These are phyloP conservation scores for Fusarium sp. DNA, from an alignment of 2,329 filamentous ascomycete species.

Conservation along the genomic window DNA sequence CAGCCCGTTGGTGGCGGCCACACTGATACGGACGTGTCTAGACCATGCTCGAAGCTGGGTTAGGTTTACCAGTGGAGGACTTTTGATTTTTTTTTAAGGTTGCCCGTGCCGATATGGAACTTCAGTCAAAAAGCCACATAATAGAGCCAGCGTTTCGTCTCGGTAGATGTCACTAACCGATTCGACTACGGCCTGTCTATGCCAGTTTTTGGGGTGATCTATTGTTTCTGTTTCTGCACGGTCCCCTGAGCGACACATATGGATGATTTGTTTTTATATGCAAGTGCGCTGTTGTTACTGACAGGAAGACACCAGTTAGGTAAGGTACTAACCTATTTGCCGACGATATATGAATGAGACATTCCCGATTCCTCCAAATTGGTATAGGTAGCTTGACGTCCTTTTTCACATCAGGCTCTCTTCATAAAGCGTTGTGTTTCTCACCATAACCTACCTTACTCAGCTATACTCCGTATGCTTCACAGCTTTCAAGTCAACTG, in stretches of 20 bases:
- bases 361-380: background rate
- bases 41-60: slow-evolving; percentile 12
- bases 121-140: background rate
- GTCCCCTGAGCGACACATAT: background rate
- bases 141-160: slow-evolving; percentile 11
- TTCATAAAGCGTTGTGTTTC: background rate
- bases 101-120: background rate
- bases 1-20: background rate
- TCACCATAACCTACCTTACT: background rate
- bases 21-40: background rate
- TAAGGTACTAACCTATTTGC: background rate
- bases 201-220: background rate
- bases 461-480: background rate
- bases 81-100: slow-evolving; percentile 1
- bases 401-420: background rate
- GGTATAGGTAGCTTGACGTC: background rate
- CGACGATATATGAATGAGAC: background rate
- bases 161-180: slow-evolving; percentile 4
- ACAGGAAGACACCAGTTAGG: background rate
- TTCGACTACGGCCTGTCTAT: background rate
- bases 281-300: background rate
- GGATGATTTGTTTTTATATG: background rate
- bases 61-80: background rate
- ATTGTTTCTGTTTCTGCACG: slow-evolving; percentile 23
- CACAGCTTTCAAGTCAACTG: background rate